Base-by-base conservation (phyloP, 345 rosid genomes). In the Citrus unshiu region DNA sequence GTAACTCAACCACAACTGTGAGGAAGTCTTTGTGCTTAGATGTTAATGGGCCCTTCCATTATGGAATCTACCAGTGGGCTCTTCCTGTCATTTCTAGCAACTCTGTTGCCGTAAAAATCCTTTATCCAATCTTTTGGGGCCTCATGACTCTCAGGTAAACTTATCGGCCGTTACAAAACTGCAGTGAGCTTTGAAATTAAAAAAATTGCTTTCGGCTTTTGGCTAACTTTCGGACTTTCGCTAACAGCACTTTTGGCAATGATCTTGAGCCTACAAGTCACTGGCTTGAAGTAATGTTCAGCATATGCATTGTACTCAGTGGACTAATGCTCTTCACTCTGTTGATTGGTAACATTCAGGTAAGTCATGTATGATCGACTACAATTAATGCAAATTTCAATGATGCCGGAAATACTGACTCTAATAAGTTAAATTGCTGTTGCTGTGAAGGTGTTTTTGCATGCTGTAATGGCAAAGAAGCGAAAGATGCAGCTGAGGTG, bases 401-500 rank as follows among this genome's bases (percentile, higher is more conserved):
- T 59, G 27, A 21, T 9, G 6, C 63, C 4, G 6, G 37, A 35
- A 21, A 59, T 3, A 13, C 51, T 1, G 32, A n/a, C 59, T 39
- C 9, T 40, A 27, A 64, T 13, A 19, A 75, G 35, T 5, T 14
- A 35, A 35, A 5, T 27, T 92, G 76, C 90, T 88, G 68, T 70
- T 92, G 78, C 89, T 49, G 19, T 30, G 56, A 77, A 95, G 98
- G 93, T 93, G 75, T 93, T 88, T 73, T 72, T 93, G 78, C 92
- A 89, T 29, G 93, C 90, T 6, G 93, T 91, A 30, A 84, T 91
- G 91, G 94, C 95, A 1, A 93, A 88, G 86, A 91, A 91, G 89
- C 85, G 79, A 78, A 92, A 92, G 77, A 84, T 93, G 93, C 98
- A 95, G 84, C 81, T 95, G 80, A 88, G 95, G 30, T 86, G 90